Evolutionary conservation across 208 protist species (phyloP), one percentile per base, ranked within the genome.

Genomic region (Trypanosoma grayi): DNA sequence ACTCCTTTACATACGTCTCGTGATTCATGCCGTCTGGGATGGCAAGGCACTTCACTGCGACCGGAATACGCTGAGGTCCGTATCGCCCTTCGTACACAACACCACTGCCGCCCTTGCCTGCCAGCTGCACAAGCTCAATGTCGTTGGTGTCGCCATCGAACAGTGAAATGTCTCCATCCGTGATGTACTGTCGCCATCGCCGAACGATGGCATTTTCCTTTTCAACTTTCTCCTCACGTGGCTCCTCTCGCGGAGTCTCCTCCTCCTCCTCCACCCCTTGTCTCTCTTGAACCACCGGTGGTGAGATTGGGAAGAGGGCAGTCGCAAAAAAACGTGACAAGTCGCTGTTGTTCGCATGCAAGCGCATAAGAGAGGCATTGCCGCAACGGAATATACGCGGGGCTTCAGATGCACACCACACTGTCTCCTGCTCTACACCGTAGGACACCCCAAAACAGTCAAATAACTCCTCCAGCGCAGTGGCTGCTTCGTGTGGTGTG

Each of bases 21-120:
- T 92, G 74, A 8, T 67, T 31, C 76, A 85, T 80, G 22, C 77
- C 85, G 34, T 78, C 69, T 24, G 82, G 77, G 10, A 83, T 75
- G 53, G 89, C 72, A 31, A 95, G 83, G 51, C 85, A 79, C 66
- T 95, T 95, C 25, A 95, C 83, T 28, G 89, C 89, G 4, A 95
- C 89, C 8, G 80, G 82, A 39, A 77, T 66, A 9, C 58, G 60
- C 16, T 70, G 34, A 27, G 66, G 52, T 9, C 65, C 69, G 58
- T 90, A 87, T 14, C 59, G 47, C 41, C 83, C 89, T 34, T 80
- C 70, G 69, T 86, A 95, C 11, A 95, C 89, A 10, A 87, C 46
- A 11, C 85, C 75, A 64, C 89, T 95, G 11, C 89, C 89, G 25
- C 89, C 89, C 10, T 63, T 60, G 11, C 85, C 89, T 22, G 92